These are phyloP conservation scores for Fusarium aywerte DNA, from an alignment of 2,329 filamentous ascomycete genomes.

Conservation along the genomic window DNA sequence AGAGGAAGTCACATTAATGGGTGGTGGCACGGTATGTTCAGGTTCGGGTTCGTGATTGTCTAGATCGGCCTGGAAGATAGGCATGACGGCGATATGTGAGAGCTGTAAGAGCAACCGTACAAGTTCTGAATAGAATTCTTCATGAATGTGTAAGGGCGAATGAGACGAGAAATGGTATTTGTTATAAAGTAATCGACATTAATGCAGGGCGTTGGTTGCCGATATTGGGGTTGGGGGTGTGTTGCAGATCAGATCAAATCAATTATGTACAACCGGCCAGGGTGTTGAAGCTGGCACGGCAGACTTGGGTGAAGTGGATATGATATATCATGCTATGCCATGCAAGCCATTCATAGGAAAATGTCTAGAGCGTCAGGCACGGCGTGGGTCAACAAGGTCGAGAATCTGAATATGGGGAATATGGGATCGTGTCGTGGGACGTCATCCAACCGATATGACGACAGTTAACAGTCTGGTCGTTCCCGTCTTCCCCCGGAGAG, in stretches of 20 bases:
- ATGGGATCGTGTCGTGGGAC: conserved; percentile 43
- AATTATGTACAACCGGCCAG: conserved; percentile 7
- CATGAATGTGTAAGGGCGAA: conserved; percentile 38
- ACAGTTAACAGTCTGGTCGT: conserved; percentile 30
- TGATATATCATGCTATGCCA: conserved; percentile 45
- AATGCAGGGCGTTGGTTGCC: conserved; percentile 29
- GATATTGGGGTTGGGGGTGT: conserved; percentile 5
- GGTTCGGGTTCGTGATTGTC: conserved; percentile 48
- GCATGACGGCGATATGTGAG: conserved; percentile 56
- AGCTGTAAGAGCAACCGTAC: conserved; percentile 51
- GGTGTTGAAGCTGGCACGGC: conserved; percentile 3
- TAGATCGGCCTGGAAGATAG: conserved; percentile 67
- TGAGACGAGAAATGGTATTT: background rate
- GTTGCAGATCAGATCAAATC: conserved; percentile 2
- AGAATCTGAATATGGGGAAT: conserved; percentile 39
- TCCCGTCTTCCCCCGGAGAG: conserved; percentile 21
- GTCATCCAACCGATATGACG: conserved; percentile 46
- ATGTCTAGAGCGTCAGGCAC: conserved; percentile 18
- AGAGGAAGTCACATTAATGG: conserved; percentile 28
- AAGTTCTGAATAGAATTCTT: conserved; percentile 24
- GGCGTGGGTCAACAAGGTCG: conserved; percentile 36
- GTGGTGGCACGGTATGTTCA: conserved; percentile 35
- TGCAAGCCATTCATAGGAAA: conserved; percentile 16
- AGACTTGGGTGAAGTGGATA: conserved; percentile 37
- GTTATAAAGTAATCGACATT: background rate